A percentile compares a stretch with the other conserved stretches of the same genome.
Conservation (phyloP, 2,329 filamentous ascomycete species). For the Arthrocladium fulminans region DNA sequence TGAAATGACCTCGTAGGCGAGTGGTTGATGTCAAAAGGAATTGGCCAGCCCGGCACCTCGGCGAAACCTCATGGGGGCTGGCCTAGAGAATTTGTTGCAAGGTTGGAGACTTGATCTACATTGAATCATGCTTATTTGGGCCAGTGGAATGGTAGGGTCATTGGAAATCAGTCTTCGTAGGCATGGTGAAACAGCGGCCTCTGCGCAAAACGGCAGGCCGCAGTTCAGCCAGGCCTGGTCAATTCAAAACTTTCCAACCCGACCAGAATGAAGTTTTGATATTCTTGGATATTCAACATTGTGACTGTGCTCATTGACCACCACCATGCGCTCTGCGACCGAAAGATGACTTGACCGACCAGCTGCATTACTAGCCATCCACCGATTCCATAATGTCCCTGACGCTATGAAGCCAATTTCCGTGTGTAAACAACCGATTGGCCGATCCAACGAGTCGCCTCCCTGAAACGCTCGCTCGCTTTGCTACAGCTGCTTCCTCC, state of each 20-base stretch:
- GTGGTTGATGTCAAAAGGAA: neutral
- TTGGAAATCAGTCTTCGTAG: neutral
- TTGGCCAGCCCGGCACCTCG: neutral
- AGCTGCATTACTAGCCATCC: neutral
- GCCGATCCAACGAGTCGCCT: neutral
- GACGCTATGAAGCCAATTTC: constrained; percentile 1
- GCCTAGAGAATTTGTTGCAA: too few relatives aligned
- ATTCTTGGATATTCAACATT: too few relatives aligned
- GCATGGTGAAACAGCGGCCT: neutral
- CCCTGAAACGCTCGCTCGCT: neutral
- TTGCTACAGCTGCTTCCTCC: neutral
- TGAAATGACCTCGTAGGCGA: too few relatives aligned
- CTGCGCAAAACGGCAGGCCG: neutral
- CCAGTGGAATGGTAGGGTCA: too few relatives aligned
- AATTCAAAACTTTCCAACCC: neutral
- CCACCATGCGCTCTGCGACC: neutral
- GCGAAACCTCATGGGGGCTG: too few relatives aligned
- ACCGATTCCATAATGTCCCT: neutral
- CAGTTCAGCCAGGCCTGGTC: too few relatives aligned
- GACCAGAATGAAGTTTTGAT: too few relatives aligned
- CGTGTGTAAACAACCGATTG: constrained; percentile 3
- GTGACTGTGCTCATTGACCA: neutral
- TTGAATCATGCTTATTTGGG: neutral
- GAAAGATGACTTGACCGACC: neutral
- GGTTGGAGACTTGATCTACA: too few relatives aligned